Evolutionary conservation across 768 basidiomycete genomes (phyloP), one percentile per base, ranked within the genome.

Genomic region (Melanogaster broomeanus): DNA sequence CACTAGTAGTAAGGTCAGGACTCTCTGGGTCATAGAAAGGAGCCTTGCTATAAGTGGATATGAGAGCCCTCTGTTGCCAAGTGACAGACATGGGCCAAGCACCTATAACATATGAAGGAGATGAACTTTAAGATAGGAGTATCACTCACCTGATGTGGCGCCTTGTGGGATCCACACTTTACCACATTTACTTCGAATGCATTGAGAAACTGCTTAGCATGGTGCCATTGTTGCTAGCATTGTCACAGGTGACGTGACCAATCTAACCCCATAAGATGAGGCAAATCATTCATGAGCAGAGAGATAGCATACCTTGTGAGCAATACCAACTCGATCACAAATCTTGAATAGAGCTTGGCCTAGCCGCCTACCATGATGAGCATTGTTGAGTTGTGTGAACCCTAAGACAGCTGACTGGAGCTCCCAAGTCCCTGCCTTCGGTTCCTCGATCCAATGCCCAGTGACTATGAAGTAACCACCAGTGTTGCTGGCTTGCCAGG

Each of bases 401-500:
- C 70, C 70, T 1, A 76, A 39, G 2, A 78, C 58, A 0, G 69
- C 64, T 7, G 31, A 51, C 18, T 72, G 42, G 8, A 71, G 57
- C 21, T 49, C 48, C 72, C 72, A 76, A 12, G 50, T n/a, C 0
- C 10, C 51, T 21, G 12, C 54, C 37, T 53, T 58, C 50, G 27
- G 12, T 56, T 71, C 69, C 53, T 30, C 9, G 10, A 30, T 30
- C 30, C 30, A 30, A 11, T 30, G 30, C 30, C 30, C 30, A 30
- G 30, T 30, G 30, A 30, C 30, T 30, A 30, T 11, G 10, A 30
- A 73, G 55, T 76, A 77, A 0, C 59, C 61, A 44, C 75, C 68
- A 0, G 44, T 53, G 49, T 75, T 76, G 7, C 42, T 53, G 0
- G 76, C 77, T 42, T 74, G 71, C 75, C 74, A 77, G 2, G 63